Conservation (phyloP, 1,284 basidiomycete species). For the Hymenochaete sp. region DNA sequence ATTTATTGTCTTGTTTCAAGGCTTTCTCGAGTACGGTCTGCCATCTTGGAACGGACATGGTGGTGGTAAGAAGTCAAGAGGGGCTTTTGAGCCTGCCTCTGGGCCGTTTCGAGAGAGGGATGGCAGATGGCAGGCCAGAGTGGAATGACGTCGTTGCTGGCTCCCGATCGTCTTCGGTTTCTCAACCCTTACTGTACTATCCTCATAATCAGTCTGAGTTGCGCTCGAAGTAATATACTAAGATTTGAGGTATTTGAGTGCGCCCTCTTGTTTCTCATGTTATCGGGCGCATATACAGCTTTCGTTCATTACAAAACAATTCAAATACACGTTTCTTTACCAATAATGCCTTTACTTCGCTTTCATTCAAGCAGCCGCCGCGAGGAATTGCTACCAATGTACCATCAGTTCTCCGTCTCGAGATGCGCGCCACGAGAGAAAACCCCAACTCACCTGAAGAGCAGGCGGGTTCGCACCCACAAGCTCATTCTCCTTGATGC, state of each 20-base stretch:
- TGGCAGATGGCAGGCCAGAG: not conserved
- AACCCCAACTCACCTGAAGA: slow-evolving; percentile 11
- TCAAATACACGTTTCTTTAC: too few relatives aligned
- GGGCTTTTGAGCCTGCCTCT: not conserved
- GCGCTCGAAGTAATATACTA: too few relatives aligned
- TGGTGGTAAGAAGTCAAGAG: too few relatives aligned
- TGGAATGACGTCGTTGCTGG: not conserved
- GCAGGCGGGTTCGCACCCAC: slow-evolving; percentile 45
- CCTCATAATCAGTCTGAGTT: too few relatives aligned
- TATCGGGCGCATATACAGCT: too few relatives aligned
- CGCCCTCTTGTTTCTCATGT: too few relatives aligned
- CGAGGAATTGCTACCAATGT: slow-evolving; percentile 4
- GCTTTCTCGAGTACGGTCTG: slow-evolving; percentile 39
- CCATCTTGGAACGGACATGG: slow-evolving; percentile 44
- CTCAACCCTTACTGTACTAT: too few relatives aligned
- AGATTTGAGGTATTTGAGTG: too few relatives aligned
- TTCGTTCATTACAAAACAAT: too few relatives aligned
- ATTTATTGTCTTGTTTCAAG: slow-evolving; percentile 35
- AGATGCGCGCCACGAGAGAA: too few relatives aligned
- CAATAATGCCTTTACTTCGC: slow-evolving; percentile 3
- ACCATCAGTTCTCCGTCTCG: not conserved
- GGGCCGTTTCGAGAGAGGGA: not conserved
- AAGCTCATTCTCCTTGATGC: slow-evolving; percentile 50
- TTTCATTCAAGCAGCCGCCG: too few relatives aligned
- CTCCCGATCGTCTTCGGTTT: too few relatives aligned